A percentile compares a stretch with the other conserved stretches of the same genome.
These are phyloP conservation scores for Aspergillus incahuasiensis DNA, from an alignment of 495 filamentous ascomycete species.

Conservation along the genomic window DNA sequence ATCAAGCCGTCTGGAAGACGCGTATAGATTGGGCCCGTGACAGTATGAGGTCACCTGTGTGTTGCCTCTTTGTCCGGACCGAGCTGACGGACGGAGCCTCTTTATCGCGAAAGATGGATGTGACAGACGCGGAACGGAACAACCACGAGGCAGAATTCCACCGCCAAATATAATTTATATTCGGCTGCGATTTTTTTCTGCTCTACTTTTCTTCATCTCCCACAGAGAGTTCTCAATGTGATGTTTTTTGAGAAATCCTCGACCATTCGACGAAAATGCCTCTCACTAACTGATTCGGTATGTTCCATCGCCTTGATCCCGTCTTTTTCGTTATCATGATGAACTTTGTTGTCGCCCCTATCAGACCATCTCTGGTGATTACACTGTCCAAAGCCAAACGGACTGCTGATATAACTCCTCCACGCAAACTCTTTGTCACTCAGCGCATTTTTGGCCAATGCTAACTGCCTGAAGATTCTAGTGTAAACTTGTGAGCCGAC, in stretches of 20 bases:
- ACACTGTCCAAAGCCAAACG: constrained; percentile 87
- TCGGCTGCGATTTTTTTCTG: constrained; percentile 21
- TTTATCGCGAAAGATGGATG: constrained; percentile 14
- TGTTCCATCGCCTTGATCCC: constrained; percentile 18
- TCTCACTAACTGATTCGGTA: constrained; percentile 36
- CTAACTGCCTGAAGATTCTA: constrained; percentile 31
- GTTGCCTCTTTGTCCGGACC: constrained; percentile 2
- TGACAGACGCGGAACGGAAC: constrained; percentile 23
- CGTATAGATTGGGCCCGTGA: neutral
- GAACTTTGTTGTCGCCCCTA: constrained; percentile 90
- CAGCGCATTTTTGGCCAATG: constrained; percentile 15
- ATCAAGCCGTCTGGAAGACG: neutral
- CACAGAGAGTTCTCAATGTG: constrained; percentile 9
- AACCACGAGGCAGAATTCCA: constrained; percentile 27
- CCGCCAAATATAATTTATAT: constrained; percentile 29
- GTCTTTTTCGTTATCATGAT: constrained; percentile 57
- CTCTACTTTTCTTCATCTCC: constrained; percentile 20
- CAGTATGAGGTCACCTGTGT: neutral
- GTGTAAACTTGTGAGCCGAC: neutral
- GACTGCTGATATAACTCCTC: constrained; percentile 60
- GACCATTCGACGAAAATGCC: neutral
- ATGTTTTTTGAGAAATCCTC: neutral
- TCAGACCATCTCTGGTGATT: constrained; percentile 84
- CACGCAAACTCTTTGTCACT: constrained; percentile 13
- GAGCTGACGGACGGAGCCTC: neutral